Base-by-base conservation (phyloP, 257 asterid genomes). In the Penstemon eatonii region DNA sequence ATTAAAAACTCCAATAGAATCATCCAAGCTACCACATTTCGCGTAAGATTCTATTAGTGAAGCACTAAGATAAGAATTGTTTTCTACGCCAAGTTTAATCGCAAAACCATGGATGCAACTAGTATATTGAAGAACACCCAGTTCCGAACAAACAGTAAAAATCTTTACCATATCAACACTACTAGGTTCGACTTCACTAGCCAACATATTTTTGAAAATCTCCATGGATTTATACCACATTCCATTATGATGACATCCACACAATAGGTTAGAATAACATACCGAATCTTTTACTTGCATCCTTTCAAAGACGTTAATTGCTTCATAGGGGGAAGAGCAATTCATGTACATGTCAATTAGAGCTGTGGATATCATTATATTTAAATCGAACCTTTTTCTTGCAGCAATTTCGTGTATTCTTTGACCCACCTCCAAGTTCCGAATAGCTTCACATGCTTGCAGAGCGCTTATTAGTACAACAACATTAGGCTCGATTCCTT, bases 301-400 rank as follows among this genome's bases (percentile, higher is more conserved):
- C 49, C 62, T 60, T 11, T 75, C 76, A 41, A 89, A 89, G 40
- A 87, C 76, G 56, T 74, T 63, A 51, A 76, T 41, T 4, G 96
- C 98, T 71, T 87, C 89, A 67, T 79, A 74, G 12, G 90, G 92
- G 66, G 84, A 79, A 64, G 53, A 53, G 65, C 96, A 92, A 73
- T 51, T 84, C 92, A 89, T 87, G 82, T 92, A 89, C 98, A 92
- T 87, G 67, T 86, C 89, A 7, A 89, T 81, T 40, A 92, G 75
- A 69, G 98, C 87, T 8, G 96, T 92, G 53, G 95, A 81, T 57
- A 89, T 83, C 78, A 76, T 73, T 15, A 83, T 72, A 79, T 87
- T 74, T 5, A 50, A 60, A 67, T 84, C 87, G n/a, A 87, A 63
- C 47, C 78, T 78, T 65, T 73, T 84, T 9, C 57, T 72, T 4